Base-by-base conservation (phyloP, 2,329 filamentous ascomycete genomes). In the Colletotrichum cereale region DNA sequence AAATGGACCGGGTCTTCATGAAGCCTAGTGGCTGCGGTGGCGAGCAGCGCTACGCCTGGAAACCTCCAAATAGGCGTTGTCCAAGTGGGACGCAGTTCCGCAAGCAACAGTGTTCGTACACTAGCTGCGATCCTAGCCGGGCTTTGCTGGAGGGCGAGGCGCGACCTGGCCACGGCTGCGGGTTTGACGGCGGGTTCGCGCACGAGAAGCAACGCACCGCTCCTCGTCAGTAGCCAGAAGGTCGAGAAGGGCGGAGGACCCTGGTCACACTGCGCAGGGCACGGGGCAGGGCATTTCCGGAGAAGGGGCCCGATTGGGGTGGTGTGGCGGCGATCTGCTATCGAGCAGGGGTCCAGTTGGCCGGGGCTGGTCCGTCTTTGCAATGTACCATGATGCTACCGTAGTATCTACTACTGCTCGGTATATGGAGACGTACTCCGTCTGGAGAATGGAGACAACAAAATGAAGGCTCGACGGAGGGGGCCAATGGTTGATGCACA, bases 221-320 rank as follows among this genome's bases (percentile, higher is more conserved):
- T 53, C 50, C 29, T 21, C 24, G 6, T 38, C 36, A 38, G 36
- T 10, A 29, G 14, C 12, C 24, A 29, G 26, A 38, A 24, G 42
- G 31, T 36, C 31, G 26, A 62, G 58, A 62, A 62, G 57, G 52
- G 63, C 26, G 26, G 26, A 24, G 12, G 29, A 26, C 50, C 52
- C 50, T 26, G 67, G 67, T 56, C 67, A 63, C 36, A 38, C 2
- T 6, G 10, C 36, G 10, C 36, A 38, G 6, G 36, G 36, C 8
- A 34, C 31, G 31, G n/a, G n/a, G n/a, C 48, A 44, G 67, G 68
- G 65, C 65, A 65, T 53, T 71, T 63, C 58, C 64, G 68, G 64
- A 61, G 36, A 58, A 42, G 42, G 53, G 44, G 52, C 68, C 58
- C 57, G 50, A 68, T 68, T 63, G 65, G 68, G 58, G 36, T 48